These are phyloP conservation scores for Pyrus pyrifolia DNA, from an alignment of 306 rosid species.

Conservation along the genomic window DNA sequence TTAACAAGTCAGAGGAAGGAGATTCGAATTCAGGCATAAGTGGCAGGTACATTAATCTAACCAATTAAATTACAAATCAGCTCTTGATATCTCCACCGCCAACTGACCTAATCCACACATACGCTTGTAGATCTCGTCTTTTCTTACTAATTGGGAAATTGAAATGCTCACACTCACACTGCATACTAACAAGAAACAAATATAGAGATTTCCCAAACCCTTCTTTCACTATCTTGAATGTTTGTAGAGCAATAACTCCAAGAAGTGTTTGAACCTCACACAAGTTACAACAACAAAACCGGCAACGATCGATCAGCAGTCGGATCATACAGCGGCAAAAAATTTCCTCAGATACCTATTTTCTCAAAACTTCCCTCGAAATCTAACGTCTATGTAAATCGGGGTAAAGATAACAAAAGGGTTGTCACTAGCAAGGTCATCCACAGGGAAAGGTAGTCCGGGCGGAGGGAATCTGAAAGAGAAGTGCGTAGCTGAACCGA, in stretches of 20 bases:
- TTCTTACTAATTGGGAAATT: background rate
- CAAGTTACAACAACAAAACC: constrained; percentile 13
- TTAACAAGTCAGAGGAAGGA: background rate
- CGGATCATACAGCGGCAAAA: constrained; percentile 25
- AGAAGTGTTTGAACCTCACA: constrained; percentile 8
- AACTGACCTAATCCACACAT: background rate
- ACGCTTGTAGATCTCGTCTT: background rate
- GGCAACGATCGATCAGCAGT: constrained; percentile 11
- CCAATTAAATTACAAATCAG: background rate
- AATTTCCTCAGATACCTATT: constrained; percentile 13
- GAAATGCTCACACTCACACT: background rate
- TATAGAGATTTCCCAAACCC: background rate
- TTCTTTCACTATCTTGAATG: background rate
- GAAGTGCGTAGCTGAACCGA: constrained; percentile 61
- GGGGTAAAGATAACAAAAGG: constrained; percentile 21
- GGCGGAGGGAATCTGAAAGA: constrained; percentile 19
- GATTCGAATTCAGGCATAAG: no score
- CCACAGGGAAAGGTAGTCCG: constrained; percentile 18
- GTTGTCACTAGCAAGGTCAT: constrained; percentile 28
- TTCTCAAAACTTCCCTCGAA: constrained; percentile 19
- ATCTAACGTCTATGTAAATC: constrained; percentile 22
- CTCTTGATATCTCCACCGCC: background rate
- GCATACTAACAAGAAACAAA: background rate
- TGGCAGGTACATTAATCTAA: no score
- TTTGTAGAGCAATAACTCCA: background rate